These are phyloP conservation scores for Colletotrichum eremochloae DNA, from an alignment of 2,329 filamentous ascomycete genomes.

Conservation along the genomic window DNA sequence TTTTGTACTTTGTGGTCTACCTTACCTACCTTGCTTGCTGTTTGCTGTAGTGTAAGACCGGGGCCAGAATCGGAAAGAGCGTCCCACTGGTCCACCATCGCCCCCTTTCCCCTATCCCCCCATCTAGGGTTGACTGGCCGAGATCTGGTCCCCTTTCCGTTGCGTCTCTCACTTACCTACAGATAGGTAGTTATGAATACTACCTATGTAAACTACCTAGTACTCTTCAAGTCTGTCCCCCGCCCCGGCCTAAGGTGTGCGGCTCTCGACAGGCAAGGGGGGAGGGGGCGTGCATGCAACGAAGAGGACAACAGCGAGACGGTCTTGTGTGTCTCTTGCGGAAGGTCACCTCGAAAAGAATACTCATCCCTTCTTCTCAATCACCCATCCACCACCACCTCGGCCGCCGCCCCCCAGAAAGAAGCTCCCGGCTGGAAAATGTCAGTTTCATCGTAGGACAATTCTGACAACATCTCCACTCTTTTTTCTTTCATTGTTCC, in stretches of 20 bases:
- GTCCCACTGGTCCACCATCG: constrained; percentile 23
- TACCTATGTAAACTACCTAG: not conserved
- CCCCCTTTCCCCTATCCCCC: constrained; percentile 27
- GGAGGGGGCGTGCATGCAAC: constrained; percentile 32
- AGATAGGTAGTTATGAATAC: too few relatives aligned
- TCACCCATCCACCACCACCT: constrained; percentile 25
- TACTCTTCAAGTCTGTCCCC: constrained; percentile 3
- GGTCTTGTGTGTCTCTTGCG: constrained; percentile 3
- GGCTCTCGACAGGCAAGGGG: constrained; percentile 20
- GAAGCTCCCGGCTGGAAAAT: constrained; percentile 36
- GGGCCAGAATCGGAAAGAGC: constrained; percentile 27
- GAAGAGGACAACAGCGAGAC: not conserved
- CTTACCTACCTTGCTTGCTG: not conserved
- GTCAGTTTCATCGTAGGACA: constrained; percentile 42
- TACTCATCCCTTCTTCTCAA: constrained; percentile 40
- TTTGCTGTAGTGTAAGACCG: not conserved
- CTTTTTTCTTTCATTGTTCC: constrained; percentile 13
- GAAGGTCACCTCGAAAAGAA: constrained; percentile 30
- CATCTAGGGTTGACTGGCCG: constrained; percentile 10
- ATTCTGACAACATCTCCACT: constrained; percentile 41
- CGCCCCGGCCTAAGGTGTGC: constrained; percentile 22
- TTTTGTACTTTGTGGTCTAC: not conserved
- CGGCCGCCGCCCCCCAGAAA: constrained; percentile 7
- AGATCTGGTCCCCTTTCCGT: constrained; percentile 15
- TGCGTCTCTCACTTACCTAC: not conserved